These are phyloP conservation scores for Isoetes engelmannii DNA, from an alignment of 83 land plant species.

Conservation along the genomic window DNA sequence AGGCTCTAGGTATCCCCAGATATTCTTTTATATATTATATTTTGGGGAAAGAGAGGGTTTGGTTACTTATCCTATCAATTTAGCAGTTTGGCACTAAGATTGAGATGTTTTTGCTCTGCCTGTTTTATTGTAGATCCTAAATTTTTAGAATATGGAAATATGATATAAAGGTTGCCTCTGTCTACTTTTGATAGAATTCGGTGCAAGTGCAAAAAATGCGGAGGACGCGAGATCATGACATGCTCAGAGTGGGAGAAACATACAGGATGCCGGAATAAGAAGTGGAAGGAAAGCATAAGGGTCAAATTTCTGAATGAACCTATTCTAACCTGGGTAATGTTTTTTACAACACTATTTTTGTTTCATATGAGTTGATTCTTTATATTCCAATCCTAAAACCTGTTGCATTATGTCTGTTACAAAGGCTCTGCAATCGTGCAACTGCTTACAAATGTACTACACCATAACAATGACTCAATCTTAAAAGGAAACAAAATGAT, in stretches of 20 bases:
- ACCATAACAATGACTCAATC: too few species aligned
- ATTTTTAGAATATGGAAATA: neutral
- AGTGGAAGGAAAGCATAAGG: slow-evolving; percentile 39
- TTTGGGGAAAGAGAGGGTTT: neutral
- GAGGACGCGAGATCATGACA: slow-evolving; percentile 23
- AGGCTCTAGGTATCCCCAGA: neutral
- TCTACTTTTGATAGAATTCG: slow-evolving; percentile 12
- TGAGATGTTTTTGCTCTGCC: slow-evolving; percentile 2
- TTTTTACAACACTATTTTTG: neutral
- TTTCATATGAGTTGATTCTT: neutral
- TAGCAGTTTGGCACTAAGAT: neutral
- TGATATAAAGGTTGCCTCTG: too few species aligned
- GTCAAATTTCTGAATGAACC: slow-evolving; percentile 21
- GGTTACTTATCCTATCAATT: neutral
- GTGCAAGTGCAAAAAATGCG: slow-evolving; percentile 28
- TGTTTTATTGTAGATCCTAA: slow-evolving; percentile 1
- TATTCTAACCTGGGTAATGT: slow-evolving; percentile 28
- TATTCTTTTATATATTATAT: neutral
- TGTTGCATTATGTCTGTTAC: too few species aligned
- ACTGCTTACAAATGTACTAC: too few species aligned
- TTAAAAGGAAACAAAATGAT: too few species aligned
- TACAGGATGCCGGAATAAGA: slow-evolving; percentile 36
- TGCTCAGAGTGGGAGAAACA: slow-evolving; percentile 41
- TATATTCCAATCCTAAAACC: too few species aligned
- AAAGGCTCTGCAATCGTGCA: too few species aligned